These are phyloP conservation scores for Microthlaspi erraticum DNA, from an alignment of 345 rosid genomes.

Conservation along the genomic window DNA sequence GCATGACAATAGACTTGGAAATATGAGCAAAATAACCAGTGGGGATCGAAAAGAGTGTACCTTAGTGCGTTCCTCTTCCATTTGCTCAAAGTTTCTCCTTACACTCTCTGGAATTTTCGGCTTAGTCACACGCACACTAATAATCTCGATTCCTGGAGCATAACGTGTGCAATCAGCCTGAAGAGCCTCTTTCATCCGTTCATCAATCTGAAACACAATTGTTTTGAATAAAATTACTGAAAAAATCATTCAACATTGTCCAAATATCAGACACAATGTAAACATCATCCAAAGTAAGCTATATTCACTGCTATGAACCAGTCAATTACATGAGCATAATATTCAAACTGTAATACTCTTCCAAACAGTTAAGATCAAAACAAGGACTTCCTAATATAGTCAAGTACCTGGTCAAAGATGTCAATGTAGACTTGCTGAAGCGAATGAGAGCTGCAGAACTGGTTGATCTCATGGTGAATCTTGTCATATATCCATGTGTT, in stretches of 20 bases:
- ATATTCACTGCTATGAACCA: background rate
- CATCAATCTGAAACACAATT: conserved; percentile 70
- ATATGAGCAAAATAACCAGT: conserved; percentile 2
- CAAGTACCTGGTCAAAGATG: conserved; percentile 86
- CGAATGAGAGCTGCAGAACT: conserved; percentile 89
- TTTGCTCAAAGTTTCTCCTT: conserved; percentile 77
- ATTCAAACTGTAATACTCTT: conserved; percentile 18
- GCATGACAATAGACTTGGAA: background rate
- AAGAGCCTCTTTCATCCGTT: conserved; percentile 95
- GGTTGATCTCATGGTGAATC: conserved; percentile 99
- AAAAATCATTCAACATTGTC: background rate
- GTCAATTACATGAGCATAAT: conserved; percentile 3
- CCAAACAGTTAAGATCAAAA: background rate
- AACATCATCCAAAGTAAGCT: conserved; percentile 6
- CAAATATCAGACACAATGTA: background rate
- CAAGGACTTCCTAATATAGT: conserved; percentile 5
- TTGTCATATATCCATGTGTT: conserved; percentile 97
- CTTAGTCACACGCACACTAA: conserved; percentile 94
- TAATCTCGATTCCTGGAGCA: conserved; percentile 93
- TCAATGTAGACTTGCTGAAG: conserved; percentile 98
- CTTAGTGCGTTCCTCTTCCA: conserved; percentile 98
- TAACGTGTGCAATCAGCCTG: conserved; percentile 87
- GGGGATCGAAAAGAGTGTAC: conserved; percentile 39
- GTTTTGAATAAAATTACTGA: conserved; percentile 1
- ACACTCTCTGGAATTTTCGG: conserved; percentile 82